Evolutionary conservation across 2,329 filamentous ascomycete genomes (phyloP), one percentile per base, ranked within the genome.

Genomic region (Clonostachys sp.): DNA sequence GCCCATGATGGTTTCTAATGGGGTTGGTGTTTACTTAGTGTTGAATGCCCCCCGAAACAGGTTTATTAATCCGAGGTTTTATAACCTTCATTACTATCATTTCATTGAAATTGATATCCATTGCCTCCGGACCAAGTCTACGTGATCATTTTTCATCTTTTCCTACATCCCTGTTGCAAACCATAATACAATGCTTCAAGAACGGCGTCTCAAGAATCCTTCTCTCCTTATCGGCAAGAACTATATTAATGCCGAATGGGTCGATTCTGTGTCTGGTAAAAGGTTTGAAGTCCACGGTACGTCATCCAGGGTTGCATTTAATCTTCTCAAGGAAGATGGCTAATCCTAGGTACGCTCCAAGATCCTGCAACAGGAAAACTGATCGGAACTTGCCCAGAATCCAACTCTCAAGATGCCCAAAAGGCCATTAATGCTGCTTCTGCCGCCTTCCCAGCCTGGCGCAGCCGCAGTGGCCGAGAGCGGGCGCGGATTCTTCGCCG

Each of bases 231-330:
- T 58, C 10, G 53, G 48, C 12, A 88, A 86, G 64, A 75, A 77
- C 47, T 89, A 83, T 60, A 77, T 90, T 57, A 85, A 90, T 63
- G 86, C 86, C 56, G 73, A 87, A 73, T 91, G 85, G 82, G 76
- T 88, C 47, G 73, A 72, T 51, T 83, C 86, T 12, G 39, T 6
- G 9, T 42, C 45, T 8, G 34, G 34, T 24, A 34, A 42, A 18
- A 33, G 13, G n/a, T 47, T 47, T 8, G 16, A 53, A n/a, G 18
- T 51, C 18, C 12, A 16, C 17, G 44, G 34, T 12, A 36, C 38
- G 34, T 17, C 40, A 16, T 13, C 24, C 10, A 35, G 35, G 4
- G 6, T 18, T 33, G 13, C n/a, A 38, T 12, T 16, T 40, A 2
- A n/a, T n/a, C n/a, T n/a, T n/a, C n/a, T n/a, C 34, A 40, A 7